Percentiles rank a stretch among this genome's conserved stretches.
phyloP scores from a whole-genome alignment of 495 filamentous ascomycete species.

The Sordaria brevicollis region DNA sequence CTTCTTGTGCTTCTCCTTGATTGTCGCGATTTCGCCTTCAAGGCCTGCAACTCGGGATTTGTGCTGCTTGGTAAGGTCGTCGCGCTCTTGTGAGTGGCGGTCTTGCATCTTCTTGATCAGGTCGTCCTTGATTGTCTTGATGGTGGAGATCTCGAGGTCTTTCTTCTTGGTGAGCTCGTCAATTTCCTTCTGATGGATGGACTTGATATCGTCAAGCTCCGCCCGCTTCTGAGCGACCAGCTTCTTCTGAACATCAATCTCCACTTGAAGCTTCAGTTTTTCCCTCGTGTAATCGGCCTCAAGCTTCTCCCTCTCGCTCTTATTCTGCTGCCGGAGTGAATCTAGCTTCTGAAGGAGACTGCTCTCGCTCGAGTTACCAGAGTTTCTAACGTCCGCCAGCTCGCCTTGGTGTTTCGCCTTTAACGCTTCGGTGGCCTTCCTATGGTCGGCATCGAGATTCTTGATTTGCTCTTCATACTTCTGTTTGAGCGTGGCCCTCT shows the following conservation, averaged over 20 bases:
- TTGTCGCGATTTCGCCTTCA: background rate
- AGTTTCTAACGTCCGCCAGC: background rate
- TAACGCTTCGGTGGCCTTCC: background rate
- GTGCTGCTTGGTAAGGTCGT: background rate
- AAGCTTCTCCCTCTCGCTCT: background rate
- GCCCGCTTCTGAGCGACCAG: background rate
- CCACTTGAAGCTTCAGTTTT: background rate
- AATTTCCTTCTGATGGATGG: background rate
- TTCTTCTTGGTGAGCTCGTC: background rate
- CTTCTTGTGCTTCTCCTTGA: background rate
- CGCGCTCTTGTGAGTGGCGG: background rate
- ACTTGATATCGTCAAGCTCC: background rate
- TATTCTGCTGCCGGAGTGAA: background rate
- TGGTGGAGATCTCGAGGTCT: background rate
- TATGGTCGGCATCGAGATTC: background rate
- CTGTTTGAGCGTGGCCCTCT: background rate
- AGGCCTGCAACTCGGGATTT: background rate
- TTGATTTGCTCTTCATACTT: background rate
- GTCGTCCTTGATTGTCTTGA: background rate
- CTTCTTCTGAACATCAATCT: background rate
- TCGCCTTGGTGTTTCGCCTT: background rate
- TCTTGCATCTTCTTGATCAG: background rate
- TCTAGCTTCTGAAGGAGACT: background rate
- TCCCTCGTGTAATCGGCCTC: background rate
- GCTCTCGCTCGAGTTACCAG: background rate